Evolutionary conservation across 2,329 filamentous ascomycete species (phyloP).

Genomic region (Periconia sp.): DNA sequence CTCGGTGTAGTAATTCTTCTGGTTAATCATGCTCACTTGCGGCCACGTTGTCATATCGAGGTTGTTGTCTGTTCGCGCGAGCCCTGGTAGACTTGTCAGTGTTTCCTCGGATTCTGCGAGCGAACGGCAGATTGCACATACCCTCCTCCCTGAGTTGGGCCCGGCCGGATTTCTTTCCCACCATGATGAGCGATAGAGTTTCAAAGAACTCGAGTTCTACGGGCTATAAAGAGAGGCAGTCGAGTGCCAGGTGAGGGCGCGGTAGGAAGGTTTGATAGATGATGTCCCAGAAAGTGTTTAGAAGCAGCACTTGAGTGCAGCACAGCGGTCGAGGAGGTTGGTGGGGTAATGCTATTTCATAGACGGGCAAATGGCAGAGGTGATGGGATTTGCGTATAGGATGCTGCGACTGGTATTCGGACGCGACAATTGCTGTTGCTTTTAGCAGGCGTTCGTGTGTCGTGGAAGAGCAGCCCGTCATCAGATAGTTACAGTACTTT

Average conservation of each 20-base stretch:
- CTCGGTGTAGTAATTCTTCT: slow-evolving; percentile 95
- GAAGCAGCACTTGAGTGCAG: not conserved
- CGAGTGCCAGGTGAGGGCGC: not conserved
- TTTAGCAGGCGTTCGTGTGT: not conserved
- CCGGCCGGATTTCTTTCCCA: slow-evolving; percentile 67
- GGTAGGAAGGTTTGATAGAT: not conserved
- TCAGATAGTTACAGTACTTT: not conserved
- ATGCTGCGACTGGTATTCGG: not conserved
- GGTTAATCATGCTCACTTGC: slow-evolving; percentile 89
- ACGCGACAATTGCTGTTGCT: not conserved
- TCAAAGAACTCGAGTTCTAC: too few species aligned
- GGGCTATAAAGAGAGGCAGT: too few species aligned
- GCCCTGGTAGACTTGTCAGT: slow-evolving; percentile 58
- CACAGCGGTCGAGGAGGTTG: not conserved
- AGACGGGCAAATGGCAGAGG: not conserved
- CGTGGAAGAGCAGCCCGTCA: not conserved
- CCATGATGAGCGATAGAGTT: slow-evolving; percentile 53
- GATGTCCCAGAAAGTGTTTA: not conserved
- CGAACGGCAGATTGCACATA: slow-evolving; percentile 25
- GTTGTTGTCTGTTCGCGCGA: slow-evolving; percentile 96
- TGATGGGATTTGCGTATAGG: not conserved
- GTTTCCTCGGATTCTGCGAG: not conserved
- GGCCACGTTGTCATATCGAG: slow-evolving; percentile 96
- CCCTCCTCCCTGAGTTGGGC: slow-evolving; percentile 63
- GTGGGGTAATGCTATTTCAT: not conserved